A percentile compares a stretch with the other conserved stretches of the same genome.
Evolutionary conservation across 202 grass and related monocot species (phyloP).

Genomic region (Panicum hallii): DNA sequence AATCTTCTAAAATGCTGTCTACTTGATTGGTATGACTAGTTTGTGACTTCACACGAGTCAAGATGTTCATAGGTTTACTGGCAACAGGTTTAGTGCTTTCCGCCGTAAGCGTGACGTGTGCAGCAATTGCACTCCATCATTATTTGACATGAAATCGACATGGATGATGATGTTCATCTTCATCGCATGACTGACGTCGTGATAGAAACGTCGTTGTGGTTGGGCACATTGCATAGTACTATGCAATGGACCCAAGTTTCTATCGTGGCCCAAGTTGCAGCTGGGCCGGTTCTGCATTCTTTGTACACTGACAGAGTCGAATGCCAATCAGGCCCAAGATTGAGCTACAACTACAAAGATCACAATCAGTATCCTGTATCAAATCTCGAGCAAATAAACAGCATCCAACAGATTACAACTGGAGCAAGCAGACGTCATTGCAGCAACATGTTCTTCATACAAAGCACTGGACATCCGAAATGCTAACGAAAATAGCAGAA

Average conservation of each 20-base stretch:
- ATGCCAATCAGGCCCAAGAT: not conserved
- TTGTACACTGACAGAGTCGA: not conserved
- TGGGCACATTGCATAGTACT: too few relatives aligned
- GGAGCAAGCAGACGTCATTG: not conserved
- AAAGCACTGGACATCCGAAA: not conserved
- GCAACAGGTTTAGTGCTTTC: not conserved
- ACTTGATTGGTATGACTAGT: not conserved
- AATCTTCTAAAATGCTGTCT: not conserved
- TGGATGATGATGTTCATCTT: not conserved
- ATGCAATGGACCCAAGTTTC: not conserved
- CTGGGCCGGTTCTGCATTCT: not conserved
- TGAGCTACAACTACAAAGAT: not conserved
- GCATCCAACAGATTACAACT: not conserved
- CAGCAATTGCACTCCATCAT: not conserved
- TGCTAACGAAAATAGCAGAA: not conserved
- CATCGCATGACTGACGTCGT: not conserved
- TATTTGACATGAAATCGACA: not conserved
- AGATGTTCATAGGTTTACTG: not conserved
- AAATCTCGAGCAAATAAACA: not conserved
- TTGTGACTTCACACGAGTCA: not conserved
- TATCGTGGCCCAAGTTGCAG: not conserved
- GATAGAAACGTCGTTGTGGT: not conserved
- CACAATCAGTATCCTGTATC: not conserved
- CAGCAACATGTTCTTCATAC: not conserved
- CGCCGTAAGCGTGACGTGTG: not conserved